Base-by-base conservation (phyloP, 225 moss, liverwort and hornwort species). In the Pseudisothecium myosuroides region DNA sequence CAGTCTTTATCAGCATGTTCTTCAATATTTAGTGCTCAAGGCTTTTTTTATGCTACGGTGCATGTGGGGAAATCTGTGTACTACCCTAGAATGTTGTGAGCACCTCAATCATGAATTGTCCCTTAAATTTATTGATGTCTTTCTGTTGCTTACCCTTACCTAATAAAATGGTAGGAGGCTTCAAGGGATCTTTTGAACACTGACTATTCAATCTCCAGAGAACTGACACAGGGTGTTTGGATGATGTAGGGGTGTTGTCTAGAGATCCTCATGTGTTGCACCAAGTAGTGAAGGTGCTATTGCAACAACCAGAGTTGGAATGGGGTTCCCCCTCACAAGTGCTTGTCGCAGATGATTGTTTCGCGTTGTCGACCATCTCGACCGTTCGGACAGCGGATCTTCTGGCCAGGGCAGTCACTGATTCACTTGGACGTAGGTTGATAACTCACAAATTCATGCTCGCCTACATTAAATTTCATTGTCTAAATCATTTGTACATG, bases 301-400 rank as follows among this genome's bases (percentile, higher is more conserved):
- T 97, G 87, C 95, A 96, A 83, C 94, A 91, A 85, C 93, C 96
- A 52, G 91, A 94, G 60, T 90, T 96, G 91, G 95, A 94, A 82
- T 89, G 94, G 87, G 91, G 80, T 83, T 83, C 87, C 81, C 96
- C 96, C 37, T 88, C 91, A 34, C 94, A 95, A 86, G 94, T 97
- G 72, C 93, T 95, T 85, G 93, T 97, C 63, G 96, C 97, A 41
- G 96, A 96, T 89, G 97, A 97, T 91, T 96, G 95, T 73, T 97
- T 95, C 81, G 95, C 91, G 54, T 84, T 94, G 77, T 97, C 97
- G 74, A 88, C 95, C 49, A 95, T 94, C 83, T 94, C 95, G 29
- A 90, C 95, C 56, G 87, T 94, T 85, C 94, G 95, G 49, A 95
- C 97, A 59, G 90, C 92, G 36, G 97, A 96, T 92, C 94, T 97